Base-by-base conservation (phyloP, 1,284 basidiomycete genomes). In the Puccinia hordei region DNA sequence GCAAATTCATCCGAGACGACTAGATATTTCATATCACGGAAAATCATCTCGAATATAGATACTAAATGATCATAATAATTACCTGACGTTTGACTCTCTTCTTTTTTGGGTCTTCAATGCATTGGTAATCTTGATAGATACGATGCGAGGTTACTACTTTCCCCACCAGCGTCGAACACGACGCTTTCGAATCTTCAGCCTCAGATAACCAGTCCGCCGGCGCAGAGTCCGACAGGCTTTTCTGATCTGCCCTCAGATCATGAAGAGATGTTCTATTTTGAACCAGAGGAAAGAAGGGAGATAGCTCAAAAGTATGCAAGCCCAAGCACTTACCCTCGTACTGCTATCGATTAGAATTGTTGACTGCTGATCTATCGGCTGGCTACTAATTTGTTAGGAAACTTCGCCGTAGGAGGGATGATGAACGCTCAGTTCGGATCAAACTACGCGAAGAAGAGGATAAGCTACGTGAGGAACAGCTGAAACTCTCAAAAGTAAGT, bases 201-300 rank as follows among this genome's bases (percentile, higher is more conserved):
- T 1, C 46, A 49, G 27, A 78, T 78, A 6, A 35, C 66, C 12
- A 69, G n/a, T 27, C 75, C 75, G 41, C 49, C 75, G 5, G 30
- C 46, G 19, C 44, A 15, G 1, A 78, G 75, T 46, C 75, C 75
- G 8, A 78, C 75, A 0, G 75, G 75, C 22, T 78, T 69, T 38
- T 78, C 75, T 30, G 75, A 78, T 53, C 51, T 78, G 12, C 75
- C 75, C 2, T 78, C 65, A 22, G 75, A 78, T 69, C 75, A 78
- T 41, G 75, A 78, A 69, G 75, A 78, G n/a, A 78, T 78, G 75
- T 78, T 69, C 38, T 78, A 78, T 44, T 69, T 78, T 33, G 65
- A 78, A 33, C 61, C 51, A 30, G 17, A 17, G 9, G 75, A 78
- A n/a, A 51, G 75, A 46, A 35, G 38, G 35, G 63, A 78, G 46